Evolutionary conservation across 495 filamentous ascomycete genomes (phyloP), one percentile per base, ranked within the genome.

Genomic region (Tetracladium marchalianum): DNA sequence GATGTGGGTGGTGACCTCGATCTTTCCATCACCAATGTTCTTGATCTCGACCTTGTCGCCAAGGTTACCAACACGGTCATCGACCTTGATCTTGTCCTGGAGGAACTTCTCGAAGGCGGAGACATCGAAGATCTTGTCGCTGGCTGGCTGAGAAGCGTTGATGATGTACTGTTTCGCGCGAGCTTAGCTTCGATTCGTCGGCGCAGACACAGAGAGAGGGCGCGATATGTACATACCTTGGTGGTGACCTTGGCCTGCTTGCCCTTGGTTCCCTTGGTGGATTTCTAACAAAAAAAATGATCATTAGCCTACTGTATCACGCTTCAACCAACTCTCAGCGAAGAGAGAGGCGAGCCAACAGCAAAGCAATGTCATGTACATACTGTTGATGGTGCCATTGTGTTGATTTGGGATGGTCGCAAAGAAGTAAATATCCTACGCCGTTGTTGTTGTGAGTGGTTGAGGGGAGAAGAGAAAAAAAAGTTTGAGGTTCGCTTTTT

Each of bases 41-140:
- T 79, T 82, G 80, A 98, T 96, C 62, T 78, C 72, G 62, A 98
- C 82, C 61, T 71, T 78, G 65, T 98, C 93, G 63, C 93, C 92
- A 59, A 98, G 86, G 81, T 98, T 97, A 53, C 90, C 90, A 59
- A 88, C 85, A 63, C 89, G 90, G 77, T 88, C 88, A 46, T 96
- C 93, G 61, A 97, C 87, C 84, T 98, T 98, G 82, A 98, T 94
- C 72, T 85, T 87, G 73, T 98, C 93, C 75, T 95, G 90, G 44
- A 98, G 84, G 84, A 98, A 98, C 81, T 97, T 97, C 78, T 96
- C 89, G 73, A 97, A 98, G 59, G 90, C 90, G 54, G 84, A 80
- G 66, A 95, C 81, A 66, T 98, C 90, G 85, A 98, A 98, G 78
- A 98, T 98, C 82, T 97, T 97, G 81, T 98, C 93, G 72, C 78